A percentile compares a stretch with the other conserved stretches of the same genome.
These are phyloP conservation scores for Termitomyces heimii DNA, from an alignment of 768 basidiomycete species.

Conservation along the genomic window DNA sequence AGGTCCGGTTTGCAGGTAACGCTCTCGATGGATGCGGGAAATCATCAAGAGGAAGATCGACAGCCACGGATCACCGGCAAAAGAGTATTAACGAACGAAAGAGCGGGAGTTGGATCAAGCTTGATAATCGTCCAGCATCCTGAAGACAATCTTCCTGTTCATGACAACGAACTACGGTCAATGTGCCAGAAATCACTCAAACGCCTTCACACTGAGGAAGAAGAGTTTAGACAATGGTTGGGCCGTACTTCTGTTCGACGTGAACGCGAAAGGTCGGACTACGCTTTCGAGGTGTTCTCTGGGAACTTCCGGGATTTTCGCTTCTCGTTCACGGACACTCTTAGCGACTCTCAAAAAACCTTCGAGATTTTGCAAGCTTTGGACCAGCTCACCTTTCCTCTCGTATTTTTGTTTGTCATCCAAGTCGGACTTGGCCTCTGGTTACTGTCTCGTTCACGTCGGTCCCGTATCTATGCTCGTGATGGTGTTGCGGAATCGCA, in stretches of 20 bases:
- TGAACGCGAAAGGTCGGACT: background rate
- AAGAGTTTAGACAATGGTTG: conserved; percentile 3
- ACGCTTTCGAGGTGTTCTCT: background rate
- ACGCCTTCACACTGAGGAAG: background rate
- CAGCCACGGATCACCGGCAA: too few species aligned
- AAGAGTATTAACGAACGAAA: background rate
- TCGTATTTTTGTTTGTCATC: background rate
- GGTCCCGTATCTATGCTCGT: background rate
- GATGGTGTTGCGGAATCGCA: background rate
- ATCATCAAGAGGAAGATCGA: background rate
- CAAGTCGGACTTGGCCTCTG: background rate
- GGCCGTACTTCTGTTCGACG: background rate
- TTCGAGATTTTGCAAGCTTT: background rate
- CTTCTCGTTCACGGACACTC: background rate
- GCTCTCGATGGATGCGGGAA: background rate
- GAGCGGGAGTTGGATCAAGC: background rate
- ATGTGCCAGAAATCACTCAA: background rate
- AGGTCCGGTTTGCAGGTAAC: background rate
- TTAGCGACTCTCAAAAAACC: background rate
- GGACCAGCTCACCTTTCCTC: background rate
- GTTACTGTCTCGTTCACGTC: background rate
- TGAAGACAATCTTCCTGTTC: background rate
- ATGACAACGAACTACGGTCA: background rate
- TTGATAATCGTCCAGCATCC: background rate
- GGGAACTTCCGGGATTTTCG: background rate